Percentiles rank a stretch among this genome's conserved stretches.
phyloP scores from a whole-genome alignment of 1,139 yeast species.

The Protomyces arabidopsidicola region DNA sequence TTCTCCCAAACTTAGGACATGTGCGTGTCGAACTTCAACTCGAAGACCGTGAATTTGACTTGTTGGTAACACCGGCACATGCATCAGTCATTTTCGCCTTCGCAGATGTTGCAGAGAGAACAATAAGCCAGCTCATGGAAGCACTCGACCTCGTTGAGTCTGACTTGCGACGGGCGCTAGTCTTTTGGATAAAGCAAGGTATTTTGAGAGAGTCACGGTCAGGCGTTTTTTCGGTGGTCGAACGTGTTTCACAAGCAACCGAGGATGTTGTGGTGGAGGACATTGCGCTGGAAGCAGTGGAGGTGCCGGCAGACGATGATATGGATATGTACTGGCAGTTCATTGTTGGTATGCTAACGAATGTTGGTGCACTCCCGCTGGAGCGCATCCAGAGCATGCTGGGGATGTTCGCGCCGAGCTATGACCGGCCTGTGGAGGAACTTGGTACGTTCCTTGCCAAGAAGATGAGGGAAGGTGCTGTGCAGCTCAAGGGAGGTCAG shows the following conservation, averaged over 20 bases:
- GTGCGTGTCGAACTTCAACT: conserved; percentile 59
- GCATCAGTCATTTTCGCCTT: conserved; percentile 62
- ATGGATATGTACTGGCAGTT: conserved; percentile 44
- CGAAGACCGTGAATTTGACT: conserved; percentile 43
- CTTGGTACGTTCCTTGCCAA: conserved; percentile 2
- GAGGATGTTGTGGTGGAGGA: conserved; percentile 30
- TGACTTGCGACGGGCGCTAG: conserved; percentile 36
- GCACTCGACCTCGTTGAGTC: conserved; percentile 7
- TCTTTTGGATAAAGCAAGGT: conserved; percentile 38
- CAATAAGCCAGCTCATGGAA: neutral
- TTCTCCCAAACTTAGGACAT: conserved; percentile 58
- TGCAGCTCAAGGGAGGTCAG: conserved; percentile 15
- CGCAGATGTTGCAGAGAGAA: conserved; percentile 40
- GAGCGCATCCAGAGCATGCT: conserved; percentile 53
- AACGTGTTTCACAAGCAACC: conserved; percentile 31
- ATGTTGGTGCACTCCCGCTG: conserved; percentile 49
- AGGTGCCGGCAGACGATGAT: conserved; percentile 39
- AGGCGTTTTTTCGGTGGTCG: conserved; percentile 35
- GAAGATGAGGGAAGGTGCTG: conserved; percentile 15
- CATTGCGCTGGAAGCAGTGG: conserved; percentile 34
- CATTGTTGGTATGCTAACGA: conserved; percentile 53
- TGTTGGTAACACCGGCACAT: conserved; percentile 62
- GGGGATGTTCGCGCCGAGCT: conserved; percentile 50
- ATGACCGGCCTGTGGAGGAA: conserved; percentile 37
- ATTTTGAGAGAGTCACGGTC: conserved; percentile 35